A percentile compares a stretch with the other conserved stretches of the same genome.
Evolutionary conservation across 2,329 filamentous ascomycete genomes (phyloP).

Genomic region (Coniochaeta pulveracea): DNA sequence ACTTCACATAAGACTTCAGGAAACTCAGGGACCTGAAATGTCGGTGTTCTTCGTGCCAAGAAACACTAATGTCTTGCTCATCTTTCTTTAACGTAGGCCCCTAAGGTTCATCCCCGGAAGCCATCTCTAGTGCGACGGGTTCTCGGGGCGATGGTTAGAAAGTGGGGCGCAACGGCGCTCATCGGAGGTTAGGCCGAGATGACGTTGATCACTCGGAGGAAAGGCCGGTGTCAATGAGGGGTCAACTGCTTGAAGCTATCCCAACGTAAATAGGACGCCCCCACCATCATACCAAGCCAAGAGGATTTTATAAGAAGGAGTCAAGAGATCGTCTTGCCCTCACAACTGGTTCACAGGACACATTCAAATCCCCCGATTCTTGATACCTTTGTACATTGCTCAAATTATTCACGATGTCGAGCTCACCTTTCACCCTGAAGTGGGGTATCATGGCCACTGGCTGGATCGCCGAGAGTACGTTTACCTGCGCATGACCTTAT

Average conservation of each 20-base stretch:
- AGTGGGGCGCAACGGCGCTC: too few relatives aligned
- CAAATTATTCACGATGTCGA: conserved; percentile 10
- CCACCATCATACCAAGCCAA: neutral
- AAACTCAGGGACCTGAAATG: too few relatives aligned
- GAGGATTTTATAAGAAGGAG: neutral
- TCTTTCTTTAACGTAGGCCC: too few relatives aligned
- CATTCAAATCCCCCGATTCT: neutral
- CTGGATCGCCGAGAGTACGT: conserved; percentile 44
- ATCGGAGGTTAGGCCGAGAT: too few relatives aligned
- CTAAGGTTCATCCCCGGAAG: too few relatives aligned
- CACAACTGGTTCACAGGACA: neutral
- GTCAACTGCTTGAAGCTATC: neutral
- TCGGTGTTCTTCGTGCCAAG: too few relatives aligned
- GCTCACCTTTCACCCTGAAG: conserved; percentile 33
- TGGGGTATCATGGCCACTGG: conserved; percentile 54
- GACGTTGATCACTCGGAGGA: too few relatives aligned
- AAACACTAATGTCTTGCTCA: too few relatives aligned
- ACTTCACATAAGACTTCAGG: too few relatives aligned
- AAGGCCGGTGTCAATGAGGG: neutral
- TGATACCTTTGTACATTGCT: neutral
- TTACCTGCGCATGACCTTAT: neutral
- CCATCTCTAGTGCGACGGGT: too few relatives aligned
- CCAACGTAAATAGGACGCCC: neutral
- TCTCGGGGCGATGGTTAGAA: too few relatives aligned
- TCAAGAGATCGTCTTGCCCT: neutral